Conservation (phyloP, 2,329 filamentous ascomycete genomes). For the Penicillium sp. region DNA sequence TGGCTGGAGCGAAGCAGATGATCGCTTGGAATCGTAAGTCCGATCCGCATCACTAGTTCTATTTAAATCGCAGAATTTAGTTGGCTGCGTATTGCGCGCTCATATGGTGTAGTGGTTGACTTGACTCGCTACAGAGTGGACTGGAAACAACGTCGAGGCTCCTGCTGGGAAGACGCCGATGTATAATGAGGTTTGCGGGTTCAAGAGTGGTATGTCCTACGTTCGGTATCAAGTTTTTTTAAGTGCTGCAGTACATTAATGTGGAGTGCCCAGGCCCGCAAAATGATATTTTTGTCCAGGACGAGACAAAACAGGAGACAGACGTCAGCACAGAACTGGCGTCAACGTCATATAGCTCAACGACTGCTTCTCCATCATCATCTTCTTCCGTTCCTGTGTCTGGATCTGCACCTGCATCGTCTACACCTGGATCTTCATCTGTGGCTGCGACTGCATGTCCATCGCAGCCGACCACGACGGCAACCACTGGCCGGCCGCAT, state of each 20-base stretch:
- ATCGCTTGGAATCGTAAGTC: conserved; percentile 52
- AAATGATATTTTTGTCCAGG: background rate
- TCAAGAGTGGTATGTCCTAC: conserved; percentile 17
- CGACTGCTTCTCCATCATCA: background rate
- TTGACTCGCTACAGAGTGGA: conserved; percentile 14
- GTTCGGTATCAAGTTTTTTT: background rate
- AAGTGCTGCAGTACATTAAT: background rate
- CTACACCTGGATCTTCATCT: background rate
- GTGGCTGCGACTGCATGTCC: background rate
- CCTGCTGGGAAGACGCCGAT: conserved; percentile 24
- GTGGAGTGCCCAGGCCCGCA: background rate
- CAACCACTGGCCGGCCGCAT: background rate
- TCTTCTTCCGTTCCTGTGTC: background rate
- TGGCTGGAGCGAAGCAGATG: conserved; percentile 57
- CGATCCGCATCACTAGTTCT: background rate
- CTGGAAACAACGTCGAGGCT: conserved; percentile 23
- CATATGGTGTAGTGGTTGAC: background rate
- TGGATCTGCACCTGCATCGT: background rate
- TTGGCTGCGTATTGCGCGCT: background rate
- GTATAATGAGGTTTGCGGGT: conserved; percentile 25
- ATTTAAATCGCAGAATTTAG: background rate
- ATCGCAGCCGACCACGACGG: background rate
- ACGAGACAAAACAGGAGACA: background rate
- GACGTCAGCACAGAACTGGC: background rate
- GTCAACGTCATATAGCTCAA: background rate